Conservation (phyloP, 164 flowering plant genomes). For the Chloranthus sessilifolius region DNA sequence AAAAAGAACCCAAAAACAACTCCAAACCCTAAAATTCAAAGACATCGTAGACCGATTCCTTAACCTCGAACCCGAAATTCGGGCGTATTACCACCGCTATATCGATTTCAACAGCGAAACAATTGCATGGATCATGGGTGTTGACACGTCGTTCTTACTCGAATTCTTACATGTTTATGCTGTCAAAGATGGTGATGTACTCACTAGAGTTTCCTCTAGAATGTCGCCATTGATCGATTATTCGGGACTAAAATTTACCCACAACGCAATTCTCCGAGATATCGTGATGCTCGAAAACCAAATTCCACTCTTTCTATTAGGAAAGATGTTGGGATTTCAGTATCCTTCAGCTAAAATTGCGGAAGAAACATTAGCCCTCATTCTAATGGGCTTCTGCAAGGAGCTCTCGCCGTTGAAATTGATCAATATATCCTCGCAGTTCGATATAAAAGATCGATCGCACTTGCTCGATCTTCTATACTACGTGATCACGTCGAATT, state of each 20-base stretch:
- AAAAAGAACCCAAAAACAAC: conserved; percentile 8
- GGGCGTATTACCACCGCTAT: conserved; percentile 16
- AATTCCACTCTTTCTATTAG: conserved; percentile 17
- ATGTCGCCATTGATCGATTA: conserved; percentile 8
- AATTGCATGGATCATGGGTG: conserved; percentile 18
- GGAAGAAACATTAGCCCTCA: neutral
- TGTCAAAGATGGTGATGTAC: neutral
- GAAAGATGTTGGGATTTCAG: conserved; percentile 7
- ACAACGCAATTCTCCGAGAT: conserved; percentile 11
- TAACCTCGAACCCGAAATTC: conserved; percentile 9
- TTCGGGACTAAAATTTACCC: conserved; percentile 5
- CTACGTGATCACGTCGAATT: conserved; percentile 6
- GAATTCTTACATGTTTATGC: conserved; percentile 10
- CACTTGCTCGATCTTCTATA: conserved; percentile 20
- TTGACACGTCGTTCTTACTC: conserved; percentile 18
- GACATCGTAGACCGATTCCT: conserved; percentile 8
- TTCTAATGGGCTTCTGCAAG: conserved; percentile 6
- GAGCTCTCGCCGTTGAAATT: conserved; percentile 14
- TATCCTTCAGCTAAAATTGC: conserved; percentile 11
- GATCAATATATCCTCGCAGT: neutral
- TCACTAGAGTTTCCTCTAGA: neutral
- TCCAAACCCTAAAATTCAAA: conserved; percentile 6
- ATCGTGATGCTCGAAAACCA: conserved; percentile 19
- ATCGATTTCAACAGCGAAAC: conserved; percentile 10
- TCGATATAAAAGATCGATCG: neutral